phyloP scores from a whole-genome alignment of 2,329 filamentous ascomycete species.

The Talaromyces sp. region DNA sequence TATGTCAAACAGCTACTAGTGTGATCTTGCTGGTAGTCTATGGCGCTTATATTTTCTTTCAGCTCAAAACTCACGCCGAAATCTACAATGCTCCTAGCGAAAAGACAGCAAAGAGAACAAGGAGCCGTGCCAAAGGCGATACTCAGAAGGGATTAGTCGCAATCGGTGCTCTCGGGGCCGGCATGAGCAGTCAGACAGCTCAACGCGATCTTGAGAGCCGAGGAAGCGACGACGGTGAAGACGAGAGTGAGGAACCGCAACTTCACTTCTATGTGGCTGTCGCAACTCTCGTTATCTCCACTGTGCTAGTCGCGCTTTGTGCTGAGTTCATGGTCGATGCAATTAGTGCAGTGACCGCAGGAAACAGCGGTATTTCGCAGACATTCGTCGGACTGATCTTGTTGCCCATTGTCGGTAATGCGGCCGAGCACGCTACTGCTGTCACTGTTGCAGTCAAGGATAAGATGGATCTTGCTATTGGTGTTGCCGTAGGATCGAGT shows the following conservation, averaged over 20 bases:
- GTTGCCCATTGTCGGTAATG: constrained; percentile 63
- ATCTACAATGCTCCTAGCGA: constrained; percentile 78
- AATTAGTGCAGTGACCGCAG: constrained; percentile 53
- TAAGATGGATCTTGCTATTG: constrained; percentile 66
- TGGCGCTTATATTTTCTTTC: constrained; percentile 79
- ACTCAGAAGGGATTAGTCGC: constrained; percentile 49
- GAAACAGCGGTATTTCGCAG: constrained; percentile 47
- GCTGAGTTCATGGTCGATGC: constrained; percentile 62
- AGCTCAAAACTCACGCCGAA: constrained; percentile 75
- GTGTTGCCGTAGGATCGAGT: constrained; percentile 61
- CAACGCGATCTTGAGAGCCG: constrained; percentile 41
- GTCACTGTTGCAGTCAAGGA: constrained; percentile 61
- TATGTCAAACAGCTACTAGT: constrained; percentile 46
- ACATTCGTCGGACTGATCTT: constrained; percentile 63
- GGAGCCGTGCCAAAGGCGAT: constrained; percentile 47
- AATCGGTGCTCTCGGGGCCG: constrained; percentile 52
- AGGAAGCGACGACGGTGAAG: constrained; percentile 52
- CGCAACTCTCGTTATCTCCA: constrained; percentile 66
- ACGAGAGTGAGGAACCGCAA: constrained; percentile 70
- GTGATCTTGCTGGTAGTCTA: constrained; percentile 85
- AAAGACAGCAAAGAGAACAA: constrained; percentile 63
- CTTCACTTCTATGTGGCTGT: constrained; percentile 70
- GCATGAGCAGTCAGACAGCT: constrained; percentile 49
- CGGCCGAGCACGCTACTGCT: constrained; percentile 63
- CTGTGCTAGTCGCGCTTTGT: constrained; percentile 75